Base-by-base conservation (phyloP, 495 filamentous ascomycete genomes). In the Podospora sp. region DNA sequence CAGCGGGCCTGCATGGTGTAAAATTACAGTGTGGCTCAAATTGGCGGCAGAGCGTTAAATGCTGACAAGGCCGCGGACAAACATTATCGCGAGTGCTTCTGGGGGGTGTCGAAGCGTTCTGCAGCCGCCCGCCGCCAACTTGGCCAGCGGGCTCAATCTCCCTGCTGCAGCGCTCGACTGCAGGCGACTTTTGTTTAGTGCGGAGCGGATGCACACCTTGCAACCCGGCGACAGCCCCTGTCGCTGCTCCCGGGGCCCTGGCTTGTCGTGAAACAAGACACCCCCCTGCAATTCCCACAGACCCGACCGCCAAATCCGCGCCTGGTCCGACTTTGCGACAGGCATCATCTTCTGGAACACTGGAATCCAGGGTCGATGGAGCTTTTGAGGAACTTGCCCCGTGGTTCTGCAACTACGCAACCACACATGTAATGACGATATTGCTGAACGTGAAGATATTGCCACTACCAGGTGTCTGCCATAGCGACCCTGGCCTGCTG, bases 211-310 rank as follows among this genome's bases (percentile, higher is more conserved):
- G 72, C 68, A 68, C 68, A 68, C 72, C 72, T 67, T 69, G 67
- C 72, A 68, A 65, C 68, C 73, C 70, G 68, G 73, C 71, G 22
- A 71, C 56, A 60, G 65, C 70, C 77, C 74, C 71, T 75, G 75
- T 73, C 68, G 67, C 76, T 67, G 67, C 66, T 72, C 65, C 76
- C 73, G 63, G 67, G 66, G 71, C 63, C 77, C 75, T 75, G 76
- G 71, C 71, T 74, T 56, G 58, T 77, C 71, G 73, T 79, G 77
- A 79, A 79, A 79, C 77, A 78, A 67, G 67, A 71, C 65, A 33
- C 20, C 67, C 74, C 74, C 77, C 70, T 77, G 73, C 25, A 74
- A 75, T 74, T 74, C 75, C 75, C 75, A 72, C 65, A 70, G 55
- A 66, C 72, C 74, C 65, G 67, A 46, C 62, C 66, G 65, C 57